A percentile compares a stretch with the other conserved stretches of the same genome.
These are phyloP conservation scores for Skeletonema menzelii DNA, from an alignment of 108 stramenopile species.

Conservation along the genomic window DNA sequence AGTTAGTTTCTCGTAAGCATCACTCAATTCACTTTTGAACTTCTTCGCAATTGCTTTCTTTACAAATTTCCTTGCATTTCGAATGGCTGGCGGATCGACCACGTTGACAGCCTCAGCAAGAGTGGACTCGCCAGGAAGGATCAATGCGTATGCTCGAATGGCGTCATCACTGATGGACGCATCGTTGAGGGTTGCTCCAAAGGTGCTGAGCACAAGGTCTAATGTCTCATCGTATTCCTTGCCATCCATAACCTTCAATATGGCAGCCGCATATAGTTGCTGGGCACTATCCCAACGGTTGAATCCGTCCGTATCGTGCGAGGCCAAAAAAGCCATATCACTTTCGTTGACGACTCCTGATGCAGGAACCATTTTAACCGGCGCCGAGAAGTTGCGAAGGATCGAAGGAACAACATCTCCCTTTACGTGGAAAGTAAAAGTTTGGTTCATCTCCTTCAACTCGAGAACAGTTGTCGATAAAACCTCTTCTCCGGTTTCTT, in stretches of 20 bases:
- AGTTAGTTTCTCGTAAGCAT: conserved; percentile 68
- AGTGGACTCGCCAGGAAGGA: conserved; percentile 78
- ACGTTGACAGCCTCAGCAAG: conserved; percentile 70
- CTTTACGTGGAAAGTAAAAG: conserved; percentile 54
- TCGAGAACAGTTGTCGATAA: conserved; percentile 50
- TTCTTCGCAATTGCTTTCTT: conserved; percentile 71
- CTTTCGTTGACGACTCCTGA: conserved; percentile 57
- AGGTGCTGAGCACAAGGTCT: conserved; percentile 57
- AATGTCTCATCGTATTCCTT: conserved; percentile 34
- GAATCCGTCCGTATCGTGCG: conserved; percentile 91
- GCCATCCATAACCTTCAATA: conserved; percentile 62
- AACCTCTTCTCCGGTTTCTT: conserved; percentile 47
- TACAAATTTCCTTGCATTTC: conserved; percentile 61
- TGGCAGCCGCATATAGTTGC: conserved; percentile 51
- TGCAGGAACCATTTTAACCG: conserved; percentile 58
- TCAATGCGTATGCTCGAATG: conserved; percentile 83
- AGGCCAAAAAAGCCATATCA: conserved; percentile 79
- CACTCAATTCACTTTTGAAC: conserved; percentile 54
- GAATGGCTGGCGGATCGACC: conserved; percentile 79
- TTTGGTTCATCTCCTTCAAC: conserved; percentile 57
- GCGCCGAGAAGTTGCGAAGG: conserved; percentile 72
- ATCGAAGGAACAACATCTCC: conserved; percentile 57
- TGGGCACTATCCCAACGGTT: conserved; percentile 93
- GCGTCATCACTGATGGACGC: conserved; percentile 62
- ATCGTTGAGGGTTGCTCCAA: conserved; percentile 55